These are phyloP conservation scores for Colletotrichum aenigma DNA, from an alignment of 2,329 filamentous ascomycete species.

Conservation along the genomic window DNA sequence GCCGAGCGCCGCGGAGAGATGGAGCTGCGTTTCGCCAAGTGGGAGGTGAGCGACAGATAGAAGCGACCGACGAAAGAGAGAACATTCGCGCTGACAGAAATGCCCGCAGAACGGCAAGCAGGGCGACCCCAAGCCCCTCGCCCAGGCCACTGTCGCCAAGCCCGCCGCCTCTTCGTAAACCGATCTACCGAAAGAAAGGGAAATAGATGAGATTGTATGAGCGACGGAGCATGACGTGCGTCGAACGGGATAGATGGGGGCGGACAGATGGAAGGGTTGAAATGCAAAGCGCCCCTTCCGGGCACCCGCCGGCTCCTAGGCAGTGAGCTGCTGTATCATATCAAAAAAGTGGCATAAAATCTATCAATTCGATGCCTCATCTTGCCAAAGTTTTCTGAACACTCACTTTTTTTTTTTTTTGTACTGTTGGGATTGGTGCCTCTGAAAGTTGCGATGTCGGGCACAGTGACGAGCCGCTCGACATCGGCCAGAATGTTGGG, in stretches of 20 bases:
- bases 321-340: conserved; percentile 20
- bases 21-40: conserved; percentile 91
- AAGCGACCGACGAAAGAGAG: neutral
- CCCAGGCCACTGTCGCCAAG: conserved; percentile 52
- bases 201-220: neutral
- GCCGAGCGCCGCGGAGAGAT: conserved; percentile 91
- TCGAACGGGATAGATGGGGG: conserved; percentile 15
- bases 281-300: neutral
- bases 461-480: neutral
- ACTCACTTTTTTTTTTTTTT: neutral
- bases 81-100: conserved; percentile 24
- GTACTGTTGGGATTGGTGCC: neutral
- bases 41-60: conserved; percentile 73
- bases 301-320: conserved; percentile 11
- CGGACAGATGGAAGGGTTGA: neutral
- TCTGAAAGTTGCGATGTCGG: conserved; percentile 6
- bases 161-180: conserved; percentile 38
- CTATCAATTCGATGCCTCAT: conserved; percentile 13
- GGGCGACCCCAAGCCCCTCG: conserved; percentile 80
- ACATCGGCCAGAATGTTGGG: conserved; percentile 7
- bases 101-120: conserved; percentile 88
- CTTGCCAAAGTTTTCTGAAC: neutral
- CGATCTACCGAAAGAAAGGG: conserved; percentile 3
- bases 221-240: neutral
- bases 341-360: conserved; percentile 17